Percentiles rank a stretch among this genome's conserved stretches.
phyloP scores from a whole-genome alignment of 2,329 filamentous ascomycete genomes.

The Amylocarpus encephaloides region DNA sequence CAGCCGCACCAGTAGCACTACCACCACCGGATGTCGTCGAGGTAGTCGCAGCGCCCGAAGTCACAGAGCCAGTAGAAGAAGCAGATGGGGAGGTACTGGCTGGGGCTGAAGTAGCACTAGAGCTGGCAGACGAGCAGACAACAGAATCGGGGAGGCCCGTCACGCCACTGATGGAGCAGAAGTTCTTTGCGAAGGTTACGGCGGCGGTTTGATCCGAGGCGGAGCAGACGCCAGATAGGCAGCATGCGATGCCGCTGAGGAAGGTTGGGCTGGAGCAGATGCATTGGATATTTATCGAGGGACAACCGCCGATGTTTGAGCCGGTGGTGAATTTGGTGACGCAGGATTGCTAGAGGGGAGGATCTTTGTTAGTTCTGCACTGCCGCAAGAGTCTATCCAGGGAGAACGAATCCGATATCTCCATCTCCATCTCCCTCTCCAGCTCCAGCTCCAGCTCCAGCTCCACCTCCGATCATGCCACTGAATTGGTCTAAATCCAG shows the following conservation, averaged over 20 bases:
- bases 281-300: slow-evolving; percentile 38
- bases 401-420: too few species aligned
- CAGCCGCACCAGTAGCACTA: neutral
- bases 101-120: neutral
- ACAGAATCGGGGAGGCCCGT: slow-evolving; percentile 21
- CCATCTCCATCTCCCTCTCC: too few species aligned
- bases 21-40: neutral
- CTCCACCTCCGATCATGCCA: too few species aligned
- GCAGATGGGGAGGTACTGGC: too few species aligned
- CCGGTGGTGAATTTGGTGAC: slow-evolving; percentile 33
- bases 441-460: too few species aligned
- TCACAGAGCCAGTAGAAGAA: neutral
- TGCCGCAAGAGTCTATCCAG: too few species aligned
- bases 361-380: neutral
- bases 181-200: slow-evolving; percentile 29
- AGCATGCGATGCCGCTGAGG: slow-evolving; percentile 43
- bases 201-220: slow-evolving; percentile 34
- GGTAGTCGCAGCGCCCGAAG: neutral
- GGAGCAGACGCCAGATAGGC: slow-evolving; percentile 39
- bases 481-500: too few species aligned
- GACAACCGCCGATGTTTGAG: slow-evolving; percentile 35
- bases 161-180: slow-evolving; percentile 33
- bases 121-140: slow-evolving; percentile 3
- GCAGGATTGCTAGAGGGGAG: slow-evolving; percentile 27
- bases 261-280: slow-evolving; percentile 43